Evolutionary conservation across 2,329 filamentous ascomycete species (phyloP), one percentile per base, ranked within the genome.

Genomic region (Phyllosticta citribraziliensis): DNA sequence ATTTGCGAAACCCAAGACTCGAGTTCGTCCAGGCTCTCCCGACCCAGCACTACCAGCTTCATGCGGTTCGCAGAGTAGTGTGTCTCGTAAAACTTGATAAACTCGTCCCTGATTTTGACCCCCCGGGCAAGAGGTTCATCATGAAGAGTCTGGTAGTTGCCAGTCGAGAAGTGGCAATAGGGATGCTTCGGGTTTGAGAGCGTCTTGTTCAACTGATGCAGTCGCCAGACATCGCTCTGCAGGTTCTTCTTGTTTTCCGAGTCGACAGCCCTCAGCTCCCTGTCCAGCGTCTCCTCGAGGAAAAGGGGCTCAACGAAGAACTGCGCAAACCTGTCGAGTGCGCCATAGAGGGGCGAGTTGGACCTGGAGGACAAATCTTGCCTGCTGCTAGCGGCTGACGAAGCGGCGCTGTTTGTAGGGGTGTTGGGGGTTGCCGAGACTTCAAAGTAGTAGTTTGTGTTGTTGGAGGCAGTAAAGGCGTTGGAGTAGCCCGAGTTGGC

Each of bases 191-290:
- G 87, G 73, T 93, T 96, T 2, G 91, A 90, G n/a, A 94, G 77
- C 2, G 88, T 88, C 76, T 96, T 96, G 70, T 90, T 88, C 24
- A 97, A 80, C 75, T 97, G 92, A 69, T 93, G 85, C 65, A 96
- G 76, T 17, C 92, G 85, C 91, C 92, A 96, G 61, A 84, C 83
- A 70, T 97, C 92, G 71, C 85, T 93, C 75, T 97, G 92, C 56
- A 97, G 78, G 67, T 97, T 97, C 82, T 97, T 97, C 82, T 96
- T 96, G 77, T 97, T 96, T 74, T 97, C 92, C 5, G 91, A 96
- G 70, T 97, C 91, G 20, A 97, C 92, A 0, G 92, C 92, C 66
- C 83, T 86, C 64, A 97, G 79, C 75, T 97, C 92, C 56, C 92
- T 84, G 68, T 97, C 92, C 56, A 97, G 75, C 0, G 91, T 94